phyloP scores from a whole-genome alignment of 1,284 basidiomycete genomes.

The Ustilago trichophora region DNA sequence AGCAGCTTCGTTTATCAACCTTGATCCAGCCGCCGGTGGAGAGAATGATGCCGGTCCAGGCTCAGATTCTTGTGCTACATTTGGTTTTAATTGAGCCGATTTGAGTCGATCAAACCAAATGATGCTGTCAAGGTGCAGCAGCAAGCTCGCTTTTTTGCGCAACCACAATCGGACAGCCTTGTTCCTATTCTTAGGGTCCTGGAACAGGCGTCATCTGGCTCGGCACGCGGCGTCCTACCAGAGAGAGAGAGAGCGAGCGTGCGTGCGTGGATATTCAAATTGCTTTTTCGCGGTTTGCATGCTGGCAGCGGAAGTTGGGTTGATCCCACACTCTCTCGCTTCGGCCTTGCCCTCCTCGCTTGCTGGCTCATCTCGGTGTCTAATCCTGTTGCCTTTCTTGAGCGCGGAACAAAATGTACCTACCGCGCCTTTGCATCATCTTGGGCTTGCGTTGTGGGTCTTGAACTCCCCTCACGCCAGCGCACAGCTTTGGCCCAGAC shows the following conservation, averaged over 20 bases:
- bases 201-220: neutral
- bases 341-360: neutral
- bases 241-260: too few species aligned
- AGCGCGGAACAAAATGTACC: too few species aligned
- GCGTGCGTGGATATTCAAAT: too few species aligned
- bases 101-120: constrained; percentile 8
- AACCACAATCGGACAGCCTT: neutral
- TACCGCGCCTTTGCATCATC: too few species aligned
- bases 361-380: constrained; percentile 5
- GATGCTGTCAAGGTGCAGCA: constrained; percentile 10
- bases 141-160: neutral
- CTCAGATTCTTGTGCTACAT: neutral
- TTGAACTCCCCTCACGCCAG: neutral
- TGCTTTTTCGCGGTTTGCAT: too few species aligned
- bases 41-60: neutral
- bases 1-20: neutral
- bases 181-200: neutral
- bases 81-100: neutral
- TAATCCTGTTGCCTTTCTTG: neutral
- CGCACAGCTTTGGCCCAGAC: neutral
- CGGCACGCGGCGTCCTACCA: neutral
- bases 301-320: neutral
- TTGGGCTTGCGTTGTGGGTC: too few species aligned
- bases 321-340: neutral
- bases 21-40: constrained; percentile 1